A percentile compares a stretch with the other conserved stretches of the same genome.
phyloP scores from a whole-genome alignment of 441 rosid species.

The Manihot esculenta region DNA sequence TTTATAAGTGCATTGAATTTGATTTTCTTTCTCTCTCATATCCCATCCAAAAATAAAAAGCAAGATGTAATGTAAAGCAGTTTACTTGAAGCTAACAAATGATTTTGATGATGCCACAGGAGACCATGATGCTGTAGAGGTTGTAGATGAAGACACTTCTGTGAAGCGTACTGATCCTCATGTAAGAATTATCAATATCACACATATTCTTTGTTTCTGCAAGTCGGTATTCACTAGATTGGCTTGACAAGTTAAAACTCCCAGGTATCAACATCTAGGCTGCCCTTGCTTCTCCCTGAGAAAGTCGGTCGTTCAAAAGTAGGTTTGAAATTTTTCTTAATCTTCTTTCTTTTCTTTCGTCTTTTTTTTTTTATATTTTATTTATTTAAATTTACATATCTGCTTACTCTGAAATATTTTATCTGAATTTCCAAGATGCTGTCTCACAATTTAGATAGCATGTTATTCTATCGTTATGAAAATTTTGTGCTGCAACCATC shows the following conservation, averaged over 20 bases:
- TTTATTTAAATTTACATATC: too few species aligned
- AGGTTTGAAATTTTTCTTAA: conserved; percentile 8
- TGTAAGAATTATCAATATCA: conserved; percentile 44
- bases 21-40: too few species aligned
- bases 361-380: too few species aligned
- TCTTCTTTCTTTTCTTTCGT: too few species aligned
- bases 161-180: conserved; percentile 52
- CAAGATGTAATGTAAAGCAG: conserved; percentile 30
- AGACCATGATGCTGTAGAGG: conserved; percentile 38
- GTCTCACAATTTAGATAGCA: too few species aligned
- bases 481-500: too few species aligned
- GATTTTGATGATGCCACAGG: conserved; percentile 38
- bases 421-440: conserved; percentile 12
- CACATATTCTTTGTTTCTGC: conserved; percentile 20
- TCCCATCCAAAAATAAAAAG: neutral
- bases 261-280: conserved; percentile 68
- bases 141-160: conserved; percentile 45
- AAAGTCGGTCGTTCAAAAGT: conserved; percentile 88
- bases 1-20: neutral
- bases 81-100: conserved; percentile 10
- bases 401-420: conserved; percentile 4
- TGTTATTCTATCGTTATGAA: too few species aligned
- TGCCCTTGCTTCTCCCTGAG: conserved; percentile 89
- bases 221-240: conserved; percentile 22
- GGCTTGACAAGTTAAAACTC: conserved; percentile 28